Evolutionary conservation across 208 protist species (phyloP).

Genomic region (Leishmania tarentolae): DNA sequence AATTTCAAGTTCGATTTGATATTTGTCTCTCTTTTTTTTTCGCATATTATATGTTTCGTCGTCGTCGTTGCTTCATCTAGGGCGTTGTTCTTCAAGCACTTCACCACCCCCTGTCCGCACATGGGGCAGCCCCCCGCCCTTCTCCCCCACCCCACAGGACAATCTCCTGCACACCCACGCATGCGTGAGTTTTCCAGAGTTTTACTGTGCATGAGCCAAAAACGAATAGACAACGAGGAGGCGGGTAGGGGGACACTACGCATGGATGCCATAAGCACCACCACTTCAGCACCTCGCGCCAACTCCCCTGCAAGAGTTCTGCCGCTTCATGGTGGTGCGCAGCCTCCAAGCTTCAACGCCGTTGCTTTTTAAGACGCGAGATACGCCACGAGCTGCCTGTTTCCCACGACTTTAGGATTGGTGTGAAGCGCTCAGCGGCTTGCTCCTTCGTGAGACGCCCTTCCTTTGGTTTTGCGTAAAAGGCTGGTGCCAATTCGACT

Average conservation of each 20-base stretch:
- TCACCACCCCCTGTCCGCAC: background rate
- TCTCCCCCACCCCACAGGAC: background rate
- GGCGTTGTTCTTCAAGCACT: background rate
- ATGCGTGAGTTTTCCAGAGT: background rate
- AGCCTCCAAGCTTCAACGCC: slow-evolving; percentile 31
- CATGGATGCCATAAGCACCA: background rate
- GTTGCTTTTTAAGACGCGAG: slow-evolving; percentile 63
- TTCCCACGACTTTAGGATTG: slow-evolving; percentile 87
- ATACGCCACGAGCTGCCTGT: slow-evolving; percentile 90
- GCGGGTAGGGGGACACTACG: background rate
- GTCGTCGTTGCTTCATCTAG: background rate
- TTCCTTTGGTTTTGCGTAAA: slow-evolving; percentile 79
- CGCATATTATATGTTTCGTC: background rate
- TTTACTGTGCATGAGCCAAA: background rate
- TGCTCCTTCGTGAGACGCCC: slow-evolving; percentile 81
- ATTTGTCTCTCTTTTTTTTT: slow-evolving; percentile 19
- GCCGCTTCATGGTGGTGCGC: background rate
- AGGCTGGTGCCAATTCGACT: slow-evolving; percentile 94
- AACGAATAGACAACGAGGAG: background rate
- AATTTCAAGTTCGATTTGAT: background rate
- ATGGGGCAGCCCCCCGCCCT: background rate
- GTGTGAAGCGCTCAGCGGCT: slow-evolving; percentile 81
- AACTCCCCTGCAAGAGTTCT: background rate
- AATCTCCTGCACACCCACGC: background rate
- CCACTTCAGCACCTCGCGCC: background rate